phyloP scores from a whole-genome alignment of 2,329 filamentous ascomycete genomes.

The Coniochaeta sp. region DNA sequence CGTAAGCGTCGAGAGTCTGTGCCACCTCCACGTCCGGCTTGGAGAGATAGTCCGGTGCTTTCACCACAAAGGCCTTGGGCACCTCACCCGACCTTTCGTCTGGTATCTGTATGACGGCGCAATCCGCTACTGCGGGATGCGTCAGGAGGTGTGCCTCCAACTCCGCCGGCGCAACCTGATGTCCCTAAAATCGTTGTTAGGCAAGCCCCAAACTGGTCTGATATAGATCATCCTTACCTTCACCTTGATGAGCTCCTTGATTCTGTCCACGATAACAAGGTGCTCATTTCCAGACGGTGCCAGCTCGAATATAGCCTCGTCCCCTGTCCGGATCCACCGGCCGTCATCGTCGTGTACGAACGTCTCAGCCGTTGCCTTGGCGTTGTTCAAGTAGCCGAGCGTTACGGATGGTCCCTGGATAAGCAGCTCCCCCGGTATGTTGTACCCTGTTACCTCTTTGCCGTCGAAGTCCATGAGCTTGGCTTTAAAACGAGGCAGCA shows the following conservation, averaged over 20 bases:
- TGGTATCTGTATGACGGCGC: conserved; percentile 64
- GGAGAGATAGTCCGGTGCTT: conserved; percentile 30
- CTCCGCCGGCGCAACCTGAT: conserved; percentile 72
- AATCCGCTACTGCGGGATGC: conserved; percentile 64
- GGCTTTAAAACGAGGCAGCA: conserved; percentile 56
- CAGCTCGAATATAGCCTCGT: conserved; percentile 64
- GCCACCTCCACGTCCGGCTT: conserved; percentile 39
- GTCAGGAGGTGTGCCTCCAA: conserved; percentile 68
- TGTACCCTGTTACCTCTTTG: conserved; percentile 53
- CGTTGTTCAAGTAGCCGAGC: conserved; percentile 78
- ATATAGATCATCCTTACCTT: conserved; percentile 27
- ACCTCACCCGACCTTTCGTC: conserved; percentile 51
- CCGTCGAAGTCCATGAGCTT: conserved; percentile 62
- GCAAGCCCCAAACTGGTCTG: too few species aligned
- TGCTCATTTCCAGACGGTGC: conserved; percentile 64
- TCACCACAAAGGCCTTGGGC: conserved; percentile 55
- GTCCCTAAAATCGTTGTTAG: too few species aligned
- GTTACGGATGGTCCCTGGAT: conserved; percentile 69
- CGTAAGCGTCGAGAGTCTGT: conserved; percentile 41
- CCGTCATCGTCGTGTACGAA: conserved; percentile 59
- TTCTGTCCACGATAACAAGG: conserved; percentile 73
- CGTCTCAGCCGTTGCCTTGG: conserved; percentile 71
- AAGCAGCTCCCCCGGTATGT: conserved; percentile 71
- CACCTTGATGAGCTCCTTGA: conserved; percentile 38
- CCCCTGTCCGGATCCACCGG: conserved; percentile 73